These are phyloP conservation scores for Calonectria pteridis DNA, from an alignment of 2,329 filamentous ascomycete species.

Conservation along the genomic window DNA sequence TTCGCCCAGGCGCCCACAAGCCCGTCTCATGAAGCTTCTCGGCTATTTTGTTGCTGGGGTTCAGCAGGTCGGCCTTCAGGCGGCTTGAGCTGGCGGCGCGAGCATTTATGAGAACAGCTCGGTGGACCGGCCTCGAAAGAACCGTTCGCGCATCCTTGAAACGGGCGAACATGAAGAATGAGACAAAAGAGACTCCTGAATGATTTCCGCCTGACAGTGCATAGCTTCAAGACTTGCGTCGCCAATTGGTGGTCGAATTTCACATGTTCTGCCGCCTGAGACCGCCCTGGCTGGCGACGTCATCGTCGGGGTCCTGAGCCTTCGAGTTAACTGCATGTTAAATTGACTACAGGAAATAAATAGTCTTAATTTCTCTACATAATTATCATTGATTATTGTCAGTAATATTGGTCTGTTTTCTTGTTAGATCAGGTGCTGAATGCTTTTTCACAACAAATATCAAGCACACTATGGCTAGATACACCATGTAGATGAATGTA, in stretches of 20 bases:
- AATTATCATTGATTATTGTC: not conserved
- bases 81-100: constrained; percentile 17
- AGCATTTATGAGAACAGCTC: not conserved
- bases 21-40: constrained; percentile 42
- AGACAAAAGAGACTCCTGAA: not conserved
- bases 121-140: constrained; percentile 28
- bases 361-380: not conserved
- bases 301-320: constrained; percentile 6
- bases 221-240: not conserved
- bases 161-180: constrained; percentile 37
- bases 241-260: constrained; percentile 29
- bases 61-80: constrained; percentile 12
- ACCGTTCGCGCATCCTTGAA: constrained; percentile 29
- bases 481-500: not conserved
- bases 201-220: not conserved
- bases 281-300: constrained; percentile 31
- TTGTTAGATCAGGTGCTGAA: not conserved
- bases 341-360: not conserved
- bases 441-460: not conserved
- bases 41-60: constrained; percentile 27
- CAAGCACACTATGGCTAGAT: not conserved
- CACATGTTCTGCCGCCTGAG: constrained; percentile 32
- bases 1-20: constrained; percentile 42
- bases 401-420: not conserved
- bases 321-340: not conserved